Base-by-base conservation (phyloP, 768 basidiomycete species). In the Holtermannia corniformis region DNA sequence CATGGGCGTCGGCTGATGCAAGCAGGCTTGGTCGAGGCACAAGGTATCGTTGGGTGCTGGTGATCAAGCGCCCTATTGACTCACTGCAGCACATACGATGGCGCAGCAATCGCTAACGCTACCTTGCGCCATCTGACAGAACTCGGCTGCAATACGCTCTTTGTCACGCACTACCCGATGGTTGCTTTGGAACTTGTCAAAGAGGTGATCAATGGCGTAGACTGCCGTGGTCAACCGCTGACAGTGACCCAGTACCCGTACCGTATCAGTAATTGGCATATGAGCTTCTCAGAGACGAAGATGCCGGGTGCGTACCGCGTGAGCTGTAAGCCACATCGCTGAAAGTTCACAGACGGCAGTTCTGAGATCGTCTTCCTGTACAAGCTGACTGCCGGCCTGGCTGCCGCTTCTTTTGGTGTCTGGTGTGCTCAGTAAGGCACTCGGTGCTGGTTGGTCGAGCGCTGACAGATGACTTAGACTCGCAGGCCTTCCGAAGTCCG, bases 151-250 rank as follows among this genome's bases (percentile, higher is more conserved):
- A 68, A 68, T 41, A 70, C 70, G 7, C 72, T 96, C 28, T 97
- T 96, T 71, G 93, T 96, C 63, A 96, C 93, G 0, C 92, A 96
- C 68, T 96, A 95, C 64, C 90, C 91, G 3, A 75, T 83, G 28
- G 80, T 93, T 12, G 87, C 87, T 7, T 60, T 64, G 28, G 61
- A 65, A 27, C 46, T 73, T 5, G 68, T 66, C 1, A 59, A 57
- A 46, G 68, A 72, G 42, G 49, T 58, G 23, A 3, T 32, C 26
- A n/a, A n/a, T n/a, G 21, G 27, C 41, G 43, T n/a, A 13, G 7
- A 2, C 26, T 16, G 21, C 11, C 48, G 54, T 37, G 41, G 46
- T 14, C 52, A 49, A 47, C 58, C 55, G 5, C 24, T 44, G 20
- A 25, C 25, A 21, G 21, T 63, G n/a, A n/a, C n/a, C 55, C 44